Evolutionary conservation across 2,329 filamentous ascomycete genomes (phyloP).

Genomic region (Talaromyces sp.): DNA sequence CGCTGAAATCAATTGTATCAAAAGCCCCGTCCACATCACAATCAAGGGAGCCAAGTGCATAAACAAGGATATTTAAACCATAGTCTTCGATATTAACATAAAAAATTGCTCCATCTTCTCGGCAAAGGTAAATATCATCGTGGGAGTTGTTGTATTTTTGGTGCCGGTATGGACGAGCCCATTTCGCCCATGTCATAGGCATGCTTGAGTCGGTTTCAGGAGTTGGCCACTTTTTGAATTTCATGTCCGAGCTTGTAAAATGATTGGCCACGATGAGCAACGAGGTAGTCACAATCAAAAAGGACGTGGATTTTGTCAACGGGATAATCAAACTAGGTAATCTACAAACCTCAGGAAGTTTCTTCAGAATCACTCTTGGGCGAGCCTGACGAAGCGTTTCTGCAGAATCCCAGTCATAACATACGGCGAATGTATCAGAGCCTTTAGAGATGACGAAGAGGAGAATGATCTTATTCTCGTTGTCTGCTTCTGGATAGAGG

Average conservation of each 20-base stretch:
- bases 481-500: constrained; percentile 63
- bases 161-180: constrained; percentile 72
- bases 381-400: constrained; percentile 21
- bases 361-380: constrained; percentile 26
- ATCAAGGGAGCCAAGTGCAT: constrained; percentile 60
- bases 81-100: constrained; percentile 64
- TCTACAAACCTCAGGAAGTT: constrained; percentile 35
- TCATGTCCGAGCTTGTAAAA: constrained; percentile 25
- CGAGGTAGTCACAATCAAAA: constrained; percentile 62
- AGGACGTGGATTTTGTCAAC: constrained; percentile 64
- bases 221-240: constrained; percentile 10
- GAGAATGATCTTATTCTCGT: constrained; percentile 70
- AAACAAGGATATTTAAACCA: constrained; percentile 51
- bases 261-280: constrained; percentile 49
- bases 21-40: constrained; percentile 80
- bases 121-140: constrained; percentile 79
- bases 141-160: constrained; percentile 57
- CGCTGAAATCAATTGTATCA: constrained; percentile 61
- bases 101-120: constrained; percentile 79
- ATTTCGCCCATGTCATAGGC: constrained; percentile 71
- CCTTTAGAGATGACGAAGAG: constrained; percentile 55
- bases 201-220: constrained; percentile 20
- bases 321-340: constrained; percentile 70
- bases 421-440: constrained; percentile 44
- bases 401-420: constrained; percentile 52